Base-by-base conservation (phyloP, 225 moss, liverwort and hornwort species). In the Pleurozium schreberi region DNA sequence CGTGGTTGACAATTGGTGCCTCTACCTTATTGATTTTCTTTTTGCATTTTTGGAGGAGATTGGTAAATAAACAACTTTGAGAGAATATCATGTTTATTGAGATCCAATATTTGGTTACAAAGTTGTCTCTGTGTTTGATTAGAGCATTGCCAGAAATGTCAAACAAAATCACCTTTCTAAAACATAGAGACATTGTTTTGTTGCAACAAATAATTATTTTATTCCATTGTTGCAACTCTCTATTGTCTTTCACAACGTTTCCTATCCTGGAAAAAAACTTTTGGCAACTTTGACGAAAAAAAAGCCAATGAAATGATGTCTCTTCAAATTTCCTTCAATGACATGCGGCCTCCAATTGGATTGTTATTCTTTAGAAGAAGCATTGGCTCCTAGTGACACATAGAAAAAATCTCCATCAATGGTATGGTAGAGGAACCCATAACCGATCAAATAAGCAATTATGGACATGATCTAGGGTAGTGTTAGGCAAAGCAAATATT, bases 271-370 rank as follows among this genome's bases (percentile, higher is more conserved):
- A 3, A 0, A 52, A 52, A 14, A n/a, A n/a, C n/a, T 52, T 76
- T 50, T 1, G 1, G 2, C 1, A 52, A 0, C 0, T 22, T 0
- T 8, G 0, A 50, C 5, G 12, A 21, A 45, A 50, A 66, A 66
- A 12, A 49, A 52, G 5, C 1, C 21, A 34, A 52, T 5, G 2
- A 14, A 22, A 0, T 11, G 2, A 36, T 22, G 52, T 76, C 9
- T 25, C 1, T 53, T 5, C 5, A 52, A 52, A 36, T 36, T 76
- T 76, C 5, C 9, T 53, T 38, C 10, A 38, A 10, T 36, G 5
- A 38, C 3, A 77, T 14, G 36, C 0, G 1, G 4, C 0, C 1
- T 12, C 8, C 8, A 20, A 75, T 50, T 75, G 21, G 3, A 21
- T 50, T 75, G 11, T 12, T 33, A 4, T 75, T 75, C 2, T 33